phyloP scores from a whole-genome alignment of 139 green algal genomes.

The Mesotaenium endlicherianum region DNA sequence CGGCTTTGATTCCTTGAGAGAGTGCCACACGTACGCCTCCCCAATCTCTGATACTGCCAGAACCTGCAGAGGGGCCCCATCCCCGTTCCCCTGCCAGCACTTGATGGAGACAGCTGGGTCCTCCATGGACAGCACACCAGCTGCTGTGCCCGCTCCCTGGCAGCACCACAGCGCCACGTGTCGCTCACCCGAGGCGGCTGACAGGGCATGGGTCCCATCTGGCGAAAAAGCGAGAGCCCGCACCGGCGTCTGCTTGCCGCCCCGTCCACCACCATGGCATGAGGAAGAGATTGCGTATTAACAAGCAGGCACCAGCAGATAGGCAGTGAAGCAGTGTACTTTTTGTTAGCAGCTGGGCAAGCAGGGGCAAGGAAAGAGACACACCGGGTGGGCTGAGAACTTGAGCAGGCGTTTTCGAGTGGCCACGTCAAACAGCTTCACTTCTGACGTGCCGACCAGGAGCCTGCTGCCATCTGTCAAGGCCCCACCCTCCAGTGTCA shows the following conservation, averaged over 20 bases:
- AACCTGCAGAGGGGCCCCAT: neutral
- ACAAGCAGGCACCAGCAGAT: neutral
- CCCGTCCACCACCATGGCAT: neutral
- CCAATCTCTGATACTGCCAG: constrained; percentile 26
- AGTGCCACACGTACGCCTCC: constrained; percentile 31
- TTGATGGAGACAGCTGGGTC: constrained; percentile 6
- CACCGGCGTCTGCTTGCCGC: neutral
- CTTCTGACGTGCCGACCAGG: constrained; percentile 55
- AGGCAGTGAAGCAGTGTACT: constrained; percentile 2
- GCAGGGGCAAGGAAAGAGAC: neutral
- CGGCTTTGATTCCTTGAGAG: too few species aligned
- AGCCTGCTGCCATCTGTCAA: constrained; percentile 57
- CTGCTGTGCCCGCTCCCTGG: neutral
- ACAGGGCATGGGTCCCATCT: constrained; percentile 56
- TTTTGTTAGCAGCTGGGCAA: neutral
- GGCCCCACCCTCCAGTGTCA: neutral
- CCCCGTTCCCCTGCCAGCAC: neutral
- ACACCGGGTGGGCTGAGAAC: constrained; percentile 68
- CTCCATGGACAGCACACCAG: constrained; percentile 21
- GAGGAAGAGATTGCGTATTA: constrained; percentile 7
- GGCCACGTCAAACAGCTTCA: constrained; percentile 64
- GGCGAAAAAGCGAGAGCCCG: constrained; percentile 55
- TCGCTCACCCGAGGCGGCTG: constrained; percentile 58
- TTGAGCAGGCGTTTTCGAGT: constrained; percentile 56
- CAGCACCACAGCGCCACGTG: constrained; percentile 64